Conservation (phyloP, 176 grass and related monocot species). For the Pontederia paniculata region DNA sequence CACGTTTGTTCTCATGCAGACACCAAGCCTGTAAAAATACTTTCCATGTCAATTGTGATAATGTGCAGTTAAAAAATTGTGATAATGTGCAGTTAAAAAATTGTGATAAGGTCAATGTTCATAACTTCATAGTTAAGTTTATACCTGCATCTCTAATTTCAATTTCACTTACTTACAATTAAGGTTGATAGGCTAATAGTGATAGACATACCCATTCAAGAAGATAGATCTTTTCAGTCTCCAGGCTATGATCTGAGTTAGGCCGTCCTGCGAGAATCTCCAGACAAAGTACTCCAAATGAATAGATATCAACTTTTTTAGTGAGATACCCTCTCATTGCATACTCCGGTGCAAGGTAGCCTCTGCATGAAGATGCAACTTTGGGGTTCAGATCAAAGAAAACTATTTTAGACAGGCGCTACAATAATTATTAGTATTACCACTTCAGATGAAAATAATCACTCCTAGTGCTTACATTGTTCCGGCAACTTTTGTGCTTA, state of each 20-base stretch:
- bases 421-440: too few species aligned
- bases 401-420: too few species aligned
- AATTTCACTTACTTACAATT: background rate
- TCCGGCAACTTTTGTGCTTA: conserved; percentile 35
- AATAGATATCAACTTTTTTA: conserved; percentile 19
- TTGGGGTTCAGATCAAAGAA: too few species aligned
- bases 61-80: too few species aligned
- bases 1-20: conserved; percentile 15
- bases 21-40: conserved; percentile 21
- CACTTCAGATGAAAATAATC: background rate
- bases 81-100: too few species aligned
- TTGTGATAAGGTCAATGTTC: too few species aligned
- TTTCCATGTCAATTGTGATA: background rate
- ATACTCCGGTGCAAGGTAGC: conserved; percentile 37
- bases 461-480: conserved; percentile 27
- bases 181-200: too few species aligned
- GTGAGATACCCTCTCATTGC: conserved; percentile 26
- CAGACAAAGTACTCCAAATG: conserved; percentile 25
- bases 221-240: conserved; percentile 17
- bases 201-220: conserved; percentile 26
- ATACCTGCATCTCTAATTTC: background rate
- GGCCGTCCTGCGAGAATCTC: conserved; percentile 27
- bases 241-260: conserved; percentile 20
- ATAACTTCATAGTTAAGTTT: background rate
- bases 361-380: conserved; percentile 3